Evolutionary conservation across 345 rosid genomes (phyloP).

Genomic region (Geranium rotundifolium): DNA sequence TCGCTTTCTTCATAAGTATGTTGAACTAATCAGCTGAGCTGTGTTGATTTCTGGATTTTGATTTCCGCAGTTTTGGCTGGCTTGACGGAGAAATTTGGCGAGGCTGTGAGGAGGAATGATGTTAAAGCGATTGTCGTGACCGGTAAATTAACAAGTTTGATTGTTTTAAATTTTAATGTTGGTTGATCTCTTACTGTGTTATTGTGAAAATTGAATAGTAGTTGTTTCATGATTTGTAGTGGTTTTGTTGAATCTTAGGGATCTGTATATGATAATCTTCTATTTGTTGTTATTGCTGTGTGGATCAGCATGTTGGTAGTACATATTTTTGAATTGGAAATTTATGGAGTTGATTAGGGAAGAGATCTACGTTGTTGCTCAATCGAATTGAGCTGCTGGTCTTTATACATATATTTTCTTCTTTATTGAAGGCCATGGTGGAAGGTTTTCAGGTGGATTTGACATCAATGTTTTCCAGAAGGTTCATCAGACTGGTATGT

Average conservation of each 20-base stretch:
- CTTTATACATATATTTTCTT: not conserved
- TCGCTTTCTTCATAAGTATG: not conserved
- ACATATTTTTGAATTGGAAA: no score
- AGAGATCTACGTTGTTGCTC: not conserved
- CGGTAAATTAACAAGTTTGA: slow-evolving; percentile 26
- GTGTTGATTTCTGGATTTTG: not conserved
- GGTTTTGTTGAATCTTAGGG: not conserved
- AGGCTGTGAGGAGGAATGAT: slow-evolving; percentile 61
- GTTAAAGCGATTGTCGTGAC: slow-evolving; percentile 78
- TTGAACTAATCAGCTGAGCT: not conserved
- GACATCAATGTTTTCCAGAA: slow-evolving; percentile 74
- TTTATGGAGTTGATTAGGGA: not conserved
- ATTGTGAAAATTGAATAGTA: no score
- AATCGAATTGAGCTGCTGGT: not conserved
- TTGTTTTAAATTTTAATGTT: not conserved
- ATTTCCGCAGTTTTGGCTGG: slow-evolving; percentile 48
- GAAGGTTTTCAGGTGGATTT: slow-evolving; percentile 87
- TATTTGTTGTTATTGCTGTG: no score
- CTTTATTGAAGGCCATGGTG: slow-evolving; percentile 51
- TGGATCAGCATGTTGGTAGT: no score
- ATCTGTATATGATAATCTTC: not conserved
- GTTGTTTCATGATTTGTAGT: not conserved
- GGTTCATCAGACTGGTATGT: slow-evolving; percentile 63
- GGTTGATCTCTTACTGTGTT: not conserved
- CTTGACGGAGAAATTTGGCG: slow-evolving; percentile 58